These are phyloP conservation scores for Straminergon stramineum DNA, from an alignment of 225 moss, liverwort and hornwort species.

Conservation along the genomic window DNA sequence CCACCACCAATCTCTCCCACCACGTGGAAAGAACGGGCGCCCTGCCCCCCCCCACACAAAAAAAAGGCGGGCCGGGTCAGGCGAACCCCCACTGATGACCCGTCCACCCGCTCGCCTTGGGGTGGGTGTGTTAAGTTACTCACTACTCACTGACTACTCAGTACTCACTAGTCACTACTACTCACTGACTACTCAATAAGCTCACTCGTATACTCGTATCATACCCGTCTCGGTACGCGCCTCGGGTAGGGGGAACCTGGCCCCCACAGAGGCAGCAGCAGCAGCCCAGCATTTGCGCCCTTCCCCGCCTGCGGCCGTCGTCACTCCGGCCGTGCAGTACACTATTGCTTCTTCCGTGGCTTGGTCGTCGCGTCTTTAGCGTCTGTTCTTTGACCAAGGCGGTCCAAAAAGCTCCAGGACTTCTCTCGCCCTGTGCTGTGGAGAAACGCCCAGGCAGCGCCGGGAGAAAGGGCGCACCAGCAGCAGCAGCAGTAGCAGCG, in stretches of 20 bases:
- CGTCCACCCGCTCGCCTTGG: not conserved
- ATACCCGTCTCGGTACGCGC: not conserved
- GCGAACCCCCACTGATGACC: not conserved
- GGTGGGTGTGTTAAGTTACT: not conserved
- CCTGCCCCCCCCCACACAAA: not conserved
- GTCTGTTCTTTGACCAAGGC: constrained; percentile 19
- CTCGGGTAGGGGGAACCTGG: not conserved
- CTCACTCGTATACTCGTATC: not conserved
- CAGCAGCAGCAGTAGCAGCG: not conserved
- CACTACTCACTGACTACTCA: not conserved
- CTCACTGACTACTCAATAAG: not conserved
- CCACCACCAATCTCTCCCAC: not conserved
- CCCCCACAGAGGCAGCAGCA: not conserved
- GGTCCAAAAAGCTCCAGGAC: constrained; percentile 16
- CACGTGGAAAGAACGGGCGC: not conserved
- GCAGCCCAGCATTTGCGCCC: not conserved
- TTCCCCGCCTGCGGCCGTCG: not conserved
- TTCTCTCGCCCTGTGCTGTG: not conserved
- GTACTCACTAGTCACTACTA: not conserved
- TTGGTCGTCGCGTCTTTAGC: constrained; percentile 20
- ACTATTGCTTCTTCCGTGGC: not conserved
- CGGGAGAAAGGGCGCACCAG: not conserved
- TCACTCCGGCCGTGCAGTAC: not conserved
- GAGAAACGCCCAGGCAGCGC: not conserved
- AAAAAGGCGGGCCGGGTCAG: not conserved